Base-by-base conservation (phyloP, 1,284 basidiomycete species). In the Leccinum pachyderme region DNA sequence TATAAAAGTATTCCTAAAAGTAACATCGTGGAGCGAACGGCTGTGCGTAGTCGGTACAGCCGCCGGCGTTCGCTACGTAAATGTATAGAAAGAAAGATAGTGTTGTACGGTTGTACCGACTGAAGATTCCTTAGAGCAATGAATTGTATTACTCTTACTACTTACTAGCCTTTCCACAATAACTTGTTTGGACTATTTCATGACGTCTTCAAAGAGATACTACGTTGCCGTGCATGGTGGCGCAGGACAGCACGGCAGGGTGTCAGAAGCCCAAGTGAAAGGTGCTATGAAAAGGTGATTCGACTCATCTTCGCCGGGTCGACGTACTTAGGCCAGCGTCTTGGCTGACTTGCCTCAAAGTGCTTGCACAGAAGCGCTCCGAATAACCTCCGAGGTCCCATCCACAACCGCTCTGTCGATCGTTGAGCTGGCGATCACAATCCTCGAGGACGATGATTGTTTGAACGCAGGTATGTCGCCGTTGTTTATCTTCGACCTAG, bases 211-310 rank as follows among this genome's bases (percentile, higher is more conserved):
- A 25, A 57, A 25, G 5, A 37, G 60, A 24, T 61, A 58, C 49
- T 70, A 70, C 51, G 58, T 87, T 52, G 81, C 79, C 3, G 84
- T 87, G 2, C 87, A 89, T 61, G 86, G 84, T 32, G 87, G 87
- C 47, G 87, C 87, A 37, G 87, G 87, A 2, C 68, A 73, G 22
- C 85, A 87, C 61, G 68, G 74, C 9, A 66, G 62, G 45, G 59
- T 67, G 4, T 69, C 72, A 27, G 84, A 85, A 50, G 67, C 71
- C 22, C 72, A 75, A 46, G 71, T 86, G 28, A 87, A 83, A 61
- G 70, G 67, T 33, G 78, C 77, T 2, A 67, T 89, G 63, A 78
- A 77, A 64, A 71, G 72, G 86, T 86, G 33, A 59, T 11, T n/a
- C n/a, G 44, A 49, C 32, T 15, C 32, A 28, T 41, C 22, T 18